Evolutionary conservation across 2,329 filamentous ascomycete genomes (phyloP).

Genomic region (Ambrosiella cleistominuta): DNA sequence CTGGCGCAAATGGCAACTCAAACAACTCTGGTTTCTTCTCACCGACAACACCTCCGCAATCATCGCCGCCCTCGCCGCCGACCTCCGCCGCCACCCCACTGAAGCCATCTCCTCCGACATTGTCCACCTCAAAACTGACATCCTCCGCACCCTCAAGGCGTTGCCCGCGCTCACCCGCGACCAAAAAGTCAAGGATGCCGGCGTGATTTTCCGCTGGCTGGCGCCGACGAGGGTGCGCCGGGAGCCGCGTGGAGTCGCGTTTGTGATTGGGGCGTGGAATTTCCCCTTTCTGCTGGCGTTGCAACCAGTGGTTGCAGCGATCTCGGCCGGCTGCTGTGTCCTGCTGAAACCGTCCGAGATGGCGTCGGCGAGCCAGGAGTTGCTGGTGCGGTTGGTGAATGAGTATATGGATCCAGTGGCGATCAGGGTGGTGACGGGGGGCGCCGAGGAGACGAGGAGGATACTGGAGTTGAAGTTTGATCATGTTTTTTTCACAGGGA

Average conservation of each 20-base stretch:
- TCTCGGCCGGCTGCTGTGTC: conserved; percentile 25
- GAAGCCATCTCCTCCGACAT: conserved; percentile 20
- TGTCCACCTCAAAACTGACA: conserved; percentile 19
- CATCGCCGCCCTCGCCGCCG: conserved; percentile 16
- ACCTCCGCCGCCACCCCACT: conserved; percentile 18
- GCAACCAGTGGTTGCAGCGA: conserved; percentile 25
- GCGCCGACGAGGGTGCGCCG: conserved; percentile 21
- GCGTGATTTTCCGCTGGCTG: conserved; percentile 18
- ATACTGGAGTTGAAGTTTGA: conserved; percentile 24
- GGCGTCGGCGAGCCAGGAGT: conserved; percentile 19
- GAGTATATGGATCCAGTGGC: conserved; percentile 26
- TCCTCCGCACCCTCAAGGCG: conserved; percentile 22
- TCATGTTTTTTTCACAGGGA: conserved; percentile 30
- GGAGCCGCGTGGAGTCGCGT: conserved; percentile 26
- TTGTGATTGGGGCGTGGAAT: conserved; percentile 31
- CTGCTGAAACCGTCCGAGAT: conserved; percentile 29
- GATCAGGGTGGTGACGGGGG: conserved; percentile 20
- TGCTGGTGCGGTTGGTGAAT: conserved; percentile 24
- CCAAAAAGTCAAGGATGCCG: conserved; percentile 17
- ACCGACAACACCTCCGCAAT: conserved; percentile 19
- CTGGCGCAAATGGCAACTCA: conserved; percentile 23
- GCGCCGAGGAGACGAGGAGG: conserved; percentile 21
- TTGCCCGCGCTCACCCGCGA: conserved; percentile 25
- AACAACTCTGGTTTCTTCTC: conserved; percentile 22
- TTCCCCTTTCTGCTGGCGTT: conserved; percentile 24